phyloP scores from a whole-genome alignment of 331 rosid genomes.

The Phaseolus coccineus region DNA sequence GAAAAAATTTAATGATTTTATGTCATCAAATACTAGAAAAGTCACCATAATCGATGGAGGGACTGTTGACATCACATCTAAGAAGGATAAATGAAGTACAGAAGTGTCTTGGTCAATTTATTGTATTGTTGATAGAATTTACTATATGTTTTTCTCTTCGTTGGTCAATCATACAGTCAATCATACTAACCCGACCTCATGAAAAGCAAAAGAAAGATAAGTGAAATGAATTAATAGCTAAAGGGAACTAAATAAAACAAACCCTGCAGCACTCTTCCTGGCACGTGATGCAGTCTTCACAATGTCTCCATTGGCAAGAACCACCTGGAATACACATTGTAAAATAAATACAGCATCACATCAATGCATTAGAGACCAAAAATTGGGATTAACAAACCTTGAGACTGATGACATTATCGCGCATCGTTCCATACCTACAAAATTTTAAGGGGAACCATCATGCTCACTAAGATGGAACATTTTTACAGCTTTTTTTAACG shows the following conservation, averaged over 20 bases:
- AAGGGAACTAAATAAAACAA: slow-evolving; percentile 41
- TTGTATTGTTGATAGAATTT: slow-evolving; percentile 14
- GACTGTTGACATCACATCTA: background rate
- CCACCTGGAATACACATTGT: slow-evolving; percentile 65
- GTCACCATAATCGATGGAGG: slow-evolving; percentile 6
- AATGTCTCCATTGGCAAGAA: slow-evolving; percentile 90
- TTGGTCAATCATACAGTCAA: slow-evolving; percentile 26
- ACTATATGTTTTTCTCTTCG: slow-evolving; percentile 4
- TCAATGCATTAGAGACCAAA: slow-evolving; percentile 26
- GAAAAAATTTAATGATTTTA: slow-evolving; percentile 1
- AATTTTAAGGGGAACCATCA: slow-evolving; percentile 55
- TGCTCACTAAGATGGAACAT: slow-evolving; percentile 39
- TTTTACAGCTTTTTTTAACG: slow-evolving; percentile 22
- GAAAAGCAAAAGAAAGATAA: slow-evolving; percentile 4
- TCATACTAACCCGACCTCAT: background rate
- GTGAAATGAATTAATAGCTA: slow-evolving; percentile 35
- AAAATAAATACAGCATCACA: slow-evolving; percentile 43
- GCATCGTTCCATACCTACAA: slow-evolving; percentile 98
- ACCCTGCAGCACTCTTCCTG: slow-evolving; percentile 99
- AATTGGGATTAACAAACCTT: slow-evolving; percentile 64
- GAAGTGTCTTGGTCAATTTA: slow-evolving; percentile 1
- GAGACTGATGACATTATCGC: slow-evolving; percentile 89
- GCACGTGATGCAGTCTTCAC: slow-evolving; percentile 97
- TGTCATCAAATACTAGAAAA: background rate
- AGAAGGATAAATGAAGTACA: background rate